These are phyloP conservation scores for Verticillium klebahnii DNA, from an alignment of 2,329 filamentous ascomycete species.

Conservation along the genomic window DNA sequence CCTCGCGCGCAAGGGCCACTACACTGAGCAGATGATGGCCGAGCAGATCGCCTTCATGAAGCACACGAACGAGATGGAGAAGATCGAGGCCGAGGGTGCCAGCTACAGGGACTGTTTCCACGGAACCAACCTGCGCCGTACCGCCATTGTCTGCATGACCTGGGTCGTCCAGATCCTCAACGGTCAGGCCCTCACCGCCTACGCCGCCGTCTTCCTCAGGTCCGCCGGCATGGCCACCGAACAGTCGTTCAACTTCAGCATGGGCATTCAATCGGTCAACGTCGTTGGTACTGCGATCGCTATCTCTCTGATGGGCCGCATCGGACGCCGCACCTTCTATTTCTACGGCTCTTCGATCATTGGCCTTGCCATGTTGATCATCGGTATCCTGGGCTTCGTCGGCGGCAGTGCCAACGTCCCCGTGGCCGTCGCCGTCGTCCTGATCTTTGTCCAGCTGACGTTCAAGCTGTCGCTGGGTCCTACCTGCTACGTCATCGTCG, in stretches of 20 bases:
- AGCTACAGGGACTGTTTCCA: constrained; percentile 39
- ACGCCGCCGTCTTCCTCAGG: constrained; percentile 34
- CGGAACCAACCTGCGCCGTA: constrained; percentile 33
- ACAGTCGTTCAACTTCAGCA: constrained; percentile 34
- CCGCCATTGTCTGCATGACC: constrained; percentile 29
- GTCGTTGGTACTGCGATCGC: constrained; percentile 34
- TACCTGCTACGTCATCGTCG: constrained; percentile 37
- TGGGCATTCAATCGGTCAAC: constrained; percentile 42
- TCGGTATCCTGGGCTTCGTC: constrained; percentile 32
- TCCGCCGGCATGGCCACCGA: constrained; percentile 31
- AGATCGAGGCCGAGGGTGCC: constrained; percentile 22
- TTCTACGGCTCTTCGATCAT: constrained; percentile 38
- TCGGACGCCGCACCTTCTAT: constrained; percentile 35
- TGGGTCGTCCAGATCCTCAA: constrained; percentile 35
- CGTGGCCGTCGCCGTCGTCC: constrained; percentile 30
- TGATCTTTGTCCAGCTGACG: constrained; percentile 33
- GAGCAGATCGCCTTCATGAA: constrained; percentile 38
- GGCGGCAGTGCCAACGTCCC: constrained; percentile 18
- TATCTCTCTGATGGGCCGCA: constrained; percentile 28
- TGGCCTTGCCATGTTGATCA: constrained; percentile 32
- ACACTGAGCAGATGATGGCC: constrained; percentile 30
- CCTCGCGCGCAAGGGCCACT: constrained; percentile 40
- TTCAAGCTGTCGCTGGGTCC: constrained; percentile 42
- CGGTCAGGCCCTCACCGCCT: constrained; percentile 27
- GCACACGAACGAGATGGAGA: constrained; percentile 32